Conservation (phyloP, 345 rosid species). For the Dipteronia dyeriana region DNA sequence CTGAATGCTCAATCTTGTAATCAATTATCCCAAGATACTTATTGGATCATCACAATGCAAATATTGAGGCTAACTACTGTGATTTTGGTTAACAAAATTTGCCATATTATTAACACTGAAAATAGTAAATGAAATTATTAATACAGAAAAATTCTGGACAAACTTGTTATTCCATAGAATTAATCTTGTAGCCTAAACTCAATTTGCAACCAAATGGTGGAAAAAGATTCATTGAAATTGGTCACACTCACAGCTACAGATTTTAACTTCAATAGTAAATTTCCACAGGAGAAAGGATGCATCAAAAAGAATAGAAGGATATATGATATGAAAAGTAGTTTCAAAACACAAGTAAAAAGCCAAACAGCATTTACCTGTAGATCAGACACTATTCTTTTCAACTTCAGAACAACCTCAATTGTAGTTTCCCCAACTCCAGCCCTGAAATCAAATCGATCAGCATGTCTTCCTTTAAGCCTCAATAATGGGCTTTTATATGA, state of each 20-base stretch:
- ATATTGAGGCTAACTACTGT: no score
- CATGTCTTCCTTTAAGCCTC: slow-evolving; percentile 54
- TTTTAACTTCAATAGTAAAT: not conserved
- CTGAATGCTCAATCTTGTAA: not conserved
- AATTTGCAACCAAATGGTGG: not conserved
- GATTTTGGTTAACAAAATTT: no score
- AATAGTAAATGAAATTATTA: not conserved
- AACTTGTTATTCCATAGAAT: not conserved
- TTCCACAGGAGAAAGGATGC: not conserved
- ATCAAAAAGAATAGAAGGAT: no score
- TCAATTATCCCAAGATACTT: not conserved
- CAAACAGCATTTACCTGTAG: slow-evolving; percentile 25
- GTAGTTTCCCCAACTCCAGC: slow-evolving; percentile 36
- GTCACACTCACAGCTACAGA: not conserved
- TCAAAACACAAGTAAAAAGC: not conserved
- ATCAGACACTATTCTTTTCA: slow-evolving; percentile 50
- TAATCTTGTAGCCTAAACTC: not conserved
- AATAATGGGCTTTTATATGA: slow-evolving; percentile 41
- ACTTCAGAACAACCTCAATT: slow-evolving; percentile 43
- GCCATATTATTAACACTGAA: not conserved
- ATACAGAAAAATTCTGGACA: not conserved
- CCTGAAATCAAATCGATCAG: slow-evolving; percentile 56
- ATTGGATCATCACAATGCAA: no score
- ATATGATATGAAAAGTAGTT: no score
- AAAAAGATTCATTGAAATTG: not conserved